A percentile compares a stretch with the other conserved stretches of the same genome.
Evolutionary conservation across 2,329 filamentous ascomycete species (phyloP).

Genomic region (Ceratocystis lukuohia): DNA sequence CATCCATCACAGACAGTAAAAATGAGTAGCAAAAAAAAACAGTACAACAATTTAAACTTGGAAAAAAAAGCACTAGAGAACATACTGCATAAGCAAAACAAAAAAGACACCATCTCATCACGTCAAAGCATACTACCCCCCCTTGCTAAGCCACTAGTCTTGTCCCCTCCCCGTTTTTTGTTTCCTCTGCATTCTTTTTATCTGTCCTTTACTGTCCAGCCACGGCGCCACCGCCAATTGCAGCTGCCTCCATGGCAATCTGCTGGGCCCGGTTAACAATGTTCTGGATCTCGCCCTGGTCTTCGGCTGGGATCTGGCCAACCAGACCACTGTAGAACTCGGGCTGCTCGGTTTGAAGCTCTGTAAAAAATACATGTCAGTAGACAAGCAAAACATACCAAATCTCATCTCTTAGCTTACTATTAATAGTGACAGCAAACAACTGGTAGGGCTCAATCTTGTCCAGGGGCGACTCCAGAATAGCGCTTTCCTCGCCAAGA

Average conservation of each 20-base stretch:
- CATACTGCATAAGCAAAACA: too few species aligned
- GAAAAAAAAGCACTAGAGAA: too few species aligned
- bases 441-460: slow-evolving; percentile 88
- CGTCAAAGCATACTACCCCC: too few species aligned
- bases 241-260: slow-evolving; percentile 29
- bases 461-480: slow-evolving; percentile 88
- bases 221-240: slow-evolving; percentile 21
- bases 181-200: too few species aligned
- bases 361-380: slow-evolving; percentile 31
- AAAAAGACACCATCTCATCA: too few species aligned
- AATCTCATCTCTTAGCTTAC: slow-evolving; percentile 42
- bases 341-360: slow-evolving; percentile 79
- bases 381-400: background rate
- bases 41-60: too few species aligned
- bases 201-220: slow-evolving; percentile 2
- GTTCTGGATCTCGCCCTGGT: slow-evolving; percentile 66
- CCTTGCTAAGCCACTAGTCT: too few species aligned
- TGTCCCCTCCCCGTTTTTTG: slow-evolving; percentile 8
- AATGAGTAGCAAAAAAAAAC: too few species aligned
- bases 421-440: slow-evolving; percentile 69
- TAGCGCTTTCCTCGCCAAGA: slow-evolving; percentile 78
- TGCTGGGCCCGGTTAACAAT: slow-evolving; percentile 54
- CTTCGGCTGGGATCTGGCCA: slow-evolving; percentile 62
- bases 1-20: too few species aligned
- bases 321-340: slow-evolving; percentile 75